Percentiles rank a stretch among this genome's conserved stretches.
Conservation (phyloP, 2,329 filamentous ascomycete species). For the Neonectria coccinea region DNA sequence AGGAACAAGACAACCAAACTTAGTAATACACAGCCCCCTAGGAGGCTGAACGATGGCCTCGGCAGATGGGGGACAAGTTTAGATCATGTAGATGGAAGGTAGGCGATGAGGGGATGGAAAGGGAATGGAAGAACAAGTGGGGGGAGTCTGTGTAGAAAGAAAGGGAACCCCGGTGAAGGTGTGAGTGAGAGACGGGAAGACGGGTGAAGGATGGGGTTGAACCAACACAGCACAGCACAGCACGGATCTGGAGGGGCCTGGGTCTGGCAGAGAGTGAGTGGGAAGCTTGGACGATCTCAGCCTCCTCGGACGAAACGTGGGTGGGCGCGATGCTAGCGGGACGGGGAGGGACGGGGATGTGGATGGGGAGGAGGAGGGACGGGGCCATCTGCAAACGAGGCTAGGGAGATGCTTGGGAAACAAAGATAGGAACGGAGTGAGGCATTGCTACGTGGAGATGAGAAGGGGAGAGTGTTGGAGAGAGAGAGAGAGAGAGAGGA, state of each 20-base stretch:
- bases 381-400: conserved; percentile 31
- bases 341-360: conserved; percentile 22
- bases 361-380: background rate
- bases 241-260: conserved; percentile 32
- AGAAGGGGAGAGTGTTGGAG: conserved; percentile 14
- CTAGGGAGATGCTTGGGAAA: conserved; percentile 32
- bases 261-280: conserved; percentile 17
- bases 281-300: conserved; percentile 41
- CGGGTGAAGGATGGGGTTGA: background rate
- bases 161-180: conserved; percentile 38
- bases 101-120: conserved; percentile 46
- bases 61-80: conserved; percentile 46
- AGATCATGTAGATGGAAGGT: conserved; percentile 49
- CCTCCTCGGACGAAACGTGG: conserved; percentile 38
- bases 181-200: conserved; percentile 25
- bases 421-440: conserved; percentile 45
- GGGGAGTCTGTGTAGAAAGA: conserved; percentile 43
- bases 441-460: conserved; percentile 44
- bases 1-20: conserved; percentile 53
- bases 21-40: conserved; percentile 62
- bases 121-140: conserved; percentile 41
- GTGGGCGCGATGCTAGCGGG: conserved; percentile 34
- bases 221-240: background rate
- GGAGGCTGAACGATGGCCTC: conserved; percentile 48
- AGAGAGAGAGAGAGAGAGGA: background rate